Percentiles rank a stretch among this genome's conserved stretches.
phyloP scores from a whole-genome alignment of 345 rosid species.

The Mercurialis annua region DNA sequence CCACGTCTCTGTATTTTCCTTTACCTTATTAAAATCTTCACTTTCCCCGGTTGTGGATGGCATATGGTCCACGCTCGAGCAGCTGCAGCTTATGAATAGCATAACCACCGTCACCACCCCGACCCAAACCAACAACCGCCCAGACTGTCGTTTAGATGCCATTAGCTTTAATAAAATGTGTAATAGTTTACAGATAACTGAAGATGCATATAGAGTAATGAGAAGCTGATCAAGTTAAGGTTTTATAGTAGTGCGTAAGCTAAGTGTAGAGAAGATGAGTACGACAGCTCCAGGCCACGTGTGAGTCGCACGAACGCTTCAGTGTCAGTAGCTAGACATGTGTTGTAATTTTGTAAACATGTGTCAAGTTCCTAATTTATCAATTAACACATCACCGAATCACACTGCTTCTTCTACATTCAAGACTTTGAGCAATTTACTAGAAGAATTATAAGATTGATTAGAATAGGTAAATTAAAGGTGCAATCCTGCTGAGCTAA shows the following conservation, averaged over 20 bases:
- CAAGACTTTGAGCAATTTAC: too few relatives aligned
- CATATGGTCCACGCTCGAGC: conserved; percentile 25
- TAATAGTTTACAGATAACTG: too few relatives aligned
- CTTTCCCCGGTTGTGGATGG: conserved; percentile 19
- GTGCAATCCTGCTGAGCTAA: too few relatives aligned
- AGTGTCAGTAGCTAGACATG: background rate
- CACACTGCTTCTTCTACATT: too few relatives aligned
- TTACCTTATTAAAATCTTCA: conserved; percentile 9
- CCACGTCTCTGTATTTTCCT: conserved; percentile 44
- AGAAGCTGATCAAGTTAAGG: too few relatives aligned
- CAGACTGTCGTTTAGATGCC: conserved; percentile 17
- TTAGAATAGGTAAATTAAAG: too few relatives aligned
- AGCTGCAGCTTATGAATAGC: conserved; percentile 1
- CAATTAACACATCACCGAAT: too few relatives aligned
- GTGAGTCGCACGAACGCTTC: background rate
- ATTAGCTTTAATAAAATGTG: too few relatives aligned
- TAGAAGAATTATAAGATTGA: too few relatives aligned
- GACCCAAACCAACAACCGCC: conserved; percentile 13
- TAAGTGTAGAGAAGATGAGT: background rate
- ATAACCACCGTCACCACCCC: conserved; percentile 12
- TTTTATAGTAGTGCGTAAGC: too few relatives aligned
- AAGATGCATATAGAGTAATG: too few relatives aligned
- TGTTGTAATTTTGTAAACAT: conserved; percentile 4
- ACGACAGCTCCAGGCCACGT: conserved; percentile 14
- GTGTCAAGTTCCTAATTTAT: too few relatives aligned